phyloP scores from a whole-genome alignment of 1,284 basidiomycete species.

The Amylostereum chailletii region DNA sequence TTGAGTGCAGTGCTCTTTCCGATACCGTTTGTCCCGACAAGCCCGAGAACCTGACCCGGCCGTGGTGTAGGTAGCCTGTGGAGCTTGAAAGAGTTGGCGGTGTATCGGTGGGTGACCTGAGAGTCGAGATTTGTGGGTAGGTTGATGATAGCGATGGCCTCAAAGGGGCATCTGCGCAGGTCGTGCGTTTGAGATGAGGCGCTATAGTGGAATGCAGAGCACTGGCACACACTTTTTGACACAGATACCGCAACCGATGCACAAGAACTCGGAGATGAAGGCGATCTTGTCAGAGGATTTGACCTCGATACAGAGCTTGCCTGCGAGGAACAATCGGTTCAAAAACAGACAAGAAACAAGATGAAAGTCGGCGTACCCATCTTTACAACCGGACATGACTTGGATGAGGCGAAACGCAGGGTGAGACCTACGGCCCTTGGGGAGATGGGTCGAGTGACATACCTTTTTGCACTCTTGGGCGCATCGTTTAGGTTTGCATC shows the following conservation, averaged over 20 bases:
- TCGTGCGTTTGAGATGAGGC: constrained; percentile 4
- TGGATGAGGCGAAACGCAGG: not conserved
- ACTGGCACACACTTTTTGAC: constrained; percentile 79
- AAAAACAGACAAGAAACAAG: not conserved
- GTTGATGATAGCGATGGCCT: constrained; percentile 96
- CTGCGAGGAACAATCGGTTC: constrained; percentile 28
- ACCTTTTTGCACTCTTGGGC: constrained; percentile 91
- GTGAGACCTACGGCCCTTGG: not conserved
- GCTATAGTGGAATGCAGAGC: constrained; percentile 4
- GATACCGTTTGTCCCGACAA: constrained; percentile 97
- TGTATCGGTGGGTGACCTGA: constrained; percentile 93
- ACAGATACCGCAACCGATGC: constrained; percentile 97
- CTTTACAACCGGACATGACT: constrained; percentile 96
- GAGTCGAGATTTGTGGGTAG: constrained; percentile 91
- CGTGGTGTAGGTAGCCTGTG: constrained; percentile 93
- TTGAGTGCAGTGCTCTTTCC: constrained; percentile 96
- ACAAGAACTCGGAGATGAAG: constrained; percentile 94
- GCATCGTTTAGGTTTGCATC: constrained; percentile 90
- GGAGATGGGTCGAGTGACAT: constrained; percentile 12
- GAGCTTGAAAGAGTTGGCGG: constrained; percentile 96
- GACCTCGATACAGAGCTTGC: constrained; percentile 96
- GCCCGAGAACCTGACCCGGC: constrained; percentile 90
- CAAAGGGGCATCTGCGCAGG: constrained; percentile 80
- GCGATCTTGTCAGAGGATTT: constrained; percentile 91
- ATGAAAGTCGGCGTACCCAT: constrained; percentile 62